Evolutionary conservation across 129 eudicot species (phyloP), one percentile per base, ranked within the genome.

Genomic region (Daucus carota): DNA sequence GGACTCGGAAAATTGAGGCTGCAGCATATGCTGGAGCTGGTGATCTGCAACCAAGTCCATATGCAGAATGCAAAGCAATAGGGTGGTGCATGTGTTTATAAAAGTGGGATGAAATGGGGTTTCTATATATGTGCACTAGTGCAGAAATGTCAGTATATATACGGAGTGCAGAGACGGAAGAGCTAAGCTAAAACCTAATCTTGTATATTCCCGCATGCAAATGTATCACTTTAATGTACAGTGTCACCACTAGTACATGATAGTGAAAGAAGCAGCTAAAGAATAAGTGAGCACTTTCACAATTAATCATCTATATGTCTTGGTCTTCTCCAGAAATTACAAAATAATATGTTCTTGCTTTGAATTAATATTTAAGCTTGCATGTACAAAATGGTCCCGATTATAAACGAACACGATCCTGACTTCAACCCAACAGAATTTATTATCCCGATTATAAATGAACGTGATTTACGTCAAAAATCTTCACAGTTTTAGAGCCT

Each of bases 181-280:
- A 63, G 70, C 38, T 31, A 29, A 26, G 38, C 38, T 32, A 62
- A 36, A 40, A 29, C 38, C 38, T 62, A 62, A 62, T 62, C 18
- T 63, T 63, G 38, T 31, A 63, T 63, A 63, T 63, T 63, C 38
- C 70, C 70, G 70, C 70, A 63, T 63, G 70, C 70, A 63, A 57
- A 31, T 63, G 15, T 63, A 26, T 63, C 38, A 38, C 70, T 63
- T 63, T 63, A 63, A 63, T 63, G 70, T 14, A 63, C 70, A 63
- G 70, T 63, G 10, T 15, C 36, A 31, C 70, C 70, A 63, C 70
- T 63, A 26, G 22, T 22, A 29, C 40, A 29, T 63, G 70, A 63
- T 38, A 63, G 70, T 63, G 70, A 63, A 29, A 63, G 70, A 63
- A 63, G 40, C 70, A 63, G 38, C 70, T 63, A 63, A 63, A 63